Evolutionary conservation across 164 flowering plant species (phyloP).

Genomic region (Nelumbo lutea): DNA sequence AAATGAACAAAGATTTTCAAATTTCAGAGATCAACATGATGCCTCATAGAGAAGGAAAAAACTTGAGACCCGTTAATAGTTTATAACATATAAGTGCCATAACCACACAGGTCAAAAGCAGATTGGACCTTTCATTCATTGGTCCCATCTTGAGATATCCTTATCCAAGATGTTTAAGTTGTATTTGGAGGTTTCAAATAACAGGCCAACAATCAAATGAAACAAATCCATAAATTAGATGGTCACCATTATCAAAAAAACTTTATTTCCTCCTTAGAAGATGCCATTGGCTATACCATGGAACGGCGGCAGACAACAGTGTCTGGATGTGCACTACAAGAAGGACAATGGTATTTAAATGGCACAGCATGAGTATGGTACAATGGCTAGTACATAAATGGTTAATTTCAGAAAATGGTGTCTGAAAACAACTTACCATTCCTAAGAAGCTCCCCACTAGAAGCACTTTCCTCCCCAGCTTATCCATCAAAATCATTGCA

Average conservation of each 20-base stretch:
- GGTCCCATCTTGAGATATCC: neutral
- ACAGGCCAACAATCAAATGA: neutral
- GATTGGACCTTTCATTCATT: neutral
- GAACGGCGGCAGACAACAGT: neutral
- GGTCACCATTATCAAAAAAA: neutral
- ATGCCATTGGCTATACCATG: neutral
- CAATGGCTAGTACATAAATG: neutral
- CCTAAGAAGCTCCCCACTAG: slow-evolving; percentile 88
- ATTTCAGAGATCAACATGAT: slow-evolving; percentile 8
- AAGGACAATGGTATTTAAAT: neutral
- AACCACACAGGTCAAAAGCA: neutral
- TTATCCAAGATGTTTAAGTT: neutral
- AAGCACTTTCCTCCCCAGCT: slow-evolving; percentile 76
- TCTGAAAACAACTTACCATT: slow-evolving; percentile 44
- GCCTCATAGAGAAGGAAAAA: neutral
- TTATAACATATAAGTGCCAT: neutral
- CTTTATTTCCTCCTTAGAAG: slow-evolving; percentile 1
- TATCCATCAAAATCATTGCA: slow-evolving; percentile 90
- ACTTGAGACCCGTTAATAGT: neutral
- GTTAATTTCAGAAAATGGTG: neutral
- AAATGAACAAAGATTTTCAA: slow-evolving; percentile 9
- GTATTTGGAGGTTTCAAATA: neutral
- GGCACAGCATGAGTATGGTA: neutral
- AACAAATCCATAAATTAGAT: neutral
- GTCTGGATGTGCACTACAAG: neutral